Evolutionary conservation across 768 basidiomycete species (phyloP).

Genomic region (Pleurotus tuoliensis): DNA sequence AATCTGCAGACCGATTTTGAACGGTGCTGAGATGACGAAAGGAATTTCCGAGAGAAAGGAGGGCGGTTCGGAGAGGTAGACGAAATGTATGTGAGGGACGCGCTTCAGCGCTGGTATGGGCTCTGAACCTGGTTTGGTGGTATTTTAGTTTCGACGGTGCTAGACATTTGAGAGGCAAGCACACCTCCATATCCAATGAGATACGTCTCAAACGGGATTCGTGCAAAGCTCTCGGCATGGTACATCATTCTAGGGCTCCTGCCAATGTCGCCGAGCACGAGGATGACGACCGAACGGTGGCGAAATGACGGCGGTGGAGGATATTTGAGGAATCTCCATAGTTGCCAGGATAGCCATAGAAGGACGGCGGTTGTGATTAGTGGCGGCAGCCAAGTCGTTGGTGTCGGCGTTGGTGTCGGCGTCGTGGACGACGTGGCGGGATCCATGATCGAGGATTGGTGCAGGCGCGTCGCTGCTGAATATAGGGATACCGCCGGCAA

Average conservation of each 20-base stretch:
- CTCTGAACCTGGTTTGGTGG: constrained; percentile 54
- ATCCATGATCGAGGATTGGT: background rate
- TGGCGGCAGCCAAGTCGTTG: constrained; percentile 10
- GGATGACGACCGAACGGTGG: constrained; percentile 70
- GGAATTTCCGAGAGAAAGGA: constrained; percentile 49
- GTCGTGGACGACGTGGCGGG: constrained; percentile 13
- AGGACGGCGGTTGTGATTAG: constrained; percentile 9
- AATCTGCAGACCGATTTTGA: constrained; percentile 77
- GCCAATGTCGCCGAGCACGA: constrained; percentile 95
- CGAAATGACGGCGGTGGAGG: constrained; percentile 3
- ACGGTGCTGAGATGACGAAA: constrained; percentile 69
- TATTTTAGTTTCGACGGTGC: too few relatives aligned
- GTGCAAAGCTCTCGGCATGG: constrained; percentile 90
- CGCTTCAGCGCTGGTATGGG: constrained; percentile 72
- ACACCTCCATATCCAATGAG: constrained; percentile 85
- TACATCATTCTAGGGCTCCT: constrained; percentile 99
- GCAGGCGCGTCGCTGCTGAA: background rate
- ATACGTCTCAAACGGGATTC: constrained; percentile 70
- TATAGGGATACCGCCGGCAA: background rate
- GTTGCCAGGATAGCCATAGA: constrained; percentile 26
- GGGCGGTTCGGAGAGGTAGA: constrained; percentile 67
- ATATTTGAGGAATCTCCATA: constrained; percentile 26
- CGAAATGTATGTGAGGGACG: constrained; percentile 57
- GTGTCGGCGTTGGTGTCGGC: background rate
- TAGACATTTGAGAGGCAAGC: constrained; percentile 12